These are phyloP conservation scores for Schwanniomyces yamadae DNA, from an alignment of 805 yeast genomes.

Conservation along the genomic window DNA sequence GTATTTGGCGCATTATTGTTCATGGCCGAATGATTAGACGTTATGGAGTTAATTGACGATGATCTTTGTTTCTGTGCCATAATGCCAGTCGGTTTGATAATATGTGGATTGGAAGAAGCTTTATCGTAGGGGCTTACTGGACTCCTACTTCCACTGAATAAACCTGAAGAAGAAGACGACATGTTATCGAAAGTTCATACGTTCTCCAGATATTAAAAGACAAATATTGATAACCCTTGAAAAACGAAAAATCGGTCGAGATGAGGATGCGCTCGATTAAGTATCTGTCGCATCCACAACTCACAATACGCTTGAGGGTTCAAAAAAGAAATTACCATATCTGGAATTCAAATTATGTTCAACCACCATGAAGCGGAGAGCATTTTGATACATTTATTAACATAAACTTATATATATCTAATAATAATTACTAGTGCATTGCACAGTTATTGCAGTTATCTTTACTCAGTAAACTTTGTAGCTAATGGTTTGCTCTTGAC, in stretches of 20 bases:
- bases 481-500: too few relatives aligned
- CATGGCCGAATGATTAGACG: slow-evolving; percentile 23
- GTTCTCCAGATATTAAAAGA: not conserved
- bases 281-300: too few relatives aligned
- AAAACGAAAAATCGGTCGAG: slow-evolving; percentile 2
- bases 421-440: too few relatives aligned
- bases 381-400: too few relatives aligned
- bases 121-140: slow-evolving; percentile 13
- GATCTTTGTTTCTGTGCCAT: slow-evolving; percentile 26
- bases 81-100: slow-evolving; percentile 12
- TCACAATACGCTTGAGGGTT: too few relatives aligned
- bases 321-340: too few relatives aligned
- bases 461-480: slow-evolving; percentile 1
- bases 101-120: slow-evolving; percentile 9
- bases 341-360: too few relatives aligned
- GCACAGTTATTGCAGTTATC: too few relatives aligned
- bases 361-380: too few relatives aligned
- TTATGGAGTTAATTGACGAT: slow-evolving; percentile 31
- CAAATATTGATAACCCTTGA: not conserved
- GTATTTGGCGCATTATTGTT: slow-evolving; percentile 11
- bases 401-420: too few relatives aligned
- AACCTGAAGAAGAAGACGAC: slow-evolving; percentile 5
- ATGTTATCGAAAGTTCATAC: too few relatives aligned
- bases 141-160: slow-evolving; percentile 10
- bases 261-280: slow-evolving; percentile 3